Base-by-base conservation (phyloP, 2,329 filamentous ascomycete genomes). In the Penicillium hesseltinei region DNA sequence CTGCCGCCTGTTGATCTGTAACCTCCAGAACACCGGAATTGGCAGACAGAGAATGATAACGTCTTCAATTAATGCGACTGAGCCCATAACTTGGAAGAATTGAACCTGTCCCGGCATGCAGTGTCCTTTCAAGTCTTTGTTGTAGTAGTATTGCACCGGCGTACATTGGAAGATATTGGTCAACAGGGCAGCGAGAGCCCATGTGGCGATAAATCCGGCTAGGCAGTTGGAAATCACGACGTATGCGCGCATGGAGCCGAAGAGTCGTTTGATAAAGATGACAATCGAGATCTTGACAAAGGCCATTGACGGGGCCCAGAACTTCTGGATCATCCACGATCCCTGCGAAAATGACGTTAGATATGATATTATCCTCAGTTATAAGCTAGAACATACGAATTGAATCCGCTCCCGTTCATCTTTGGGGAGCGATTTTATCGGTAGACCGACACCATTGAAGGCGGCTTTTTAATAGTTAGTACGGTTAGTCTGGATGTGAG, bases 261-360 rank as follows among this genome's bases (percentile, higher is more conserved):
- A 51, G 0, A 65, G 52, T 5, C 57, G 57, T n/a, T 55, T 57
- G 5, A 65, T 49, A 4, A 65, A 61, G 21, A 66, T 4, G 13
- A 64, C 47, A 21, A 65, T 64, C 0, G 64, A 65, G 3, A 64
- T 47, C 49, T 65, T 66, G 6, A 66, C 56, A 17, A 61, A 64
- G 2, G 57, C 53, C 40, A 62, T 57, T 25, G 64, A 53, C 0
- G 57, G 43, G 2, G 62, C 48, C 62, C 60, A 66, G 48, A 64
- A 64, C n/a, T 64, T 66, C 15, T 62, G 56, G 7, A 60, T 39
- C 29, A 66, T 61, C 63, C 64, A 66, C 38, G 50, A 19, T 38
- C 31, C 19, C 29, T 46, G 50, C 8, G 5, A 21, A 21, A 21
- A 21, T 25, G n/a, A n/a, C 10, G 21, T 39, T 31, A 48, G 35